Base-by-base conservation (phyloP, 2,329 filamentous ascomycete species). In the Neophaeococcomyces aloes region DNA sequence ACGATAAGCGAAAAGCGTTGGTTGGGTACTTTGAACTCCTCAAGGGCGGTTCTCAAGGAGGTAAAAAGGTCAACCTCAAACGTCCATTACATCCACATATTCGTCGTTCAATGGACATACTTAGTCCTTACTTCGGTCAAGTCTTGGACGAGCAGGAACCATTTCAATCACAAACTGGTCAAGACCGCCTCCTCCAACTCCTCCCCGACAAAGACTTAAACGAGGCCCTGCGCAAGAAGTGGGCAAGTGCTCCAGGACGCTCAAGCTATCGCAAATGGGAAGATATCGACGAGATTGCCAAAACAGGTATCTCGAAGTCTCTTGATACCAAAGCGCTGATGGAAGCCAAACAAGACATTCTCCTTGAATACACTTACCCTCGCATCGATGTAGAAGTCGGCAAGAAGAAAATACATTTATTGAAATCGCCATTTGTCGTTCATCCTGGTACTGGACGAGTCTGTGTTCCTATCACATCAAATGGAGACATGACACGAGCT, bases 291-390 rank as follows among this genome's bases (percentile, higher is more conserved):
- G 70, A 78, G 1, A 63, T 94, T 10, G 91, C 89, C 36, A 85
- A 86, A 63, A 77, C 79, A 1, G 83, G 84, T 27, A 77, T 77
- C 21, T 78, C 79, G 59, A 82, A 79, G 57, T 72, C 74, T 7
- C 74, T 94, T n/a, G 81, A 91, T 53, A 64, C 79, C 0, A 78
- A 74, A 50, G 78, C 81, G 2, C 73, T 98, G 10, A 74, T 83
- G 7, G 86, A 95, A 57, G 86, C 87, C 17, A 96, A 95, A 66
- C 87, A 95, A 62, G 91, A 96, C 59, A 84, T 98, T 49, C 81
- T 96, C 3, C 76, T 98, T 23, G 91, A 98, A 65, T 96, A 98
- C 66, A 95, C 91, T 5, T 98, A 98, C 64, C 91, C 91, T 2
- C 82, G 91, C 30, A 83, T 98, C 43, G 91, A 98, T 70, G 88